A percentile compares a stretch with the other conserved stretches of the same genome.
Evolutionary conservation across 257 asterid species (phyloP).

Genomic region (Vinca minor): DNA sequence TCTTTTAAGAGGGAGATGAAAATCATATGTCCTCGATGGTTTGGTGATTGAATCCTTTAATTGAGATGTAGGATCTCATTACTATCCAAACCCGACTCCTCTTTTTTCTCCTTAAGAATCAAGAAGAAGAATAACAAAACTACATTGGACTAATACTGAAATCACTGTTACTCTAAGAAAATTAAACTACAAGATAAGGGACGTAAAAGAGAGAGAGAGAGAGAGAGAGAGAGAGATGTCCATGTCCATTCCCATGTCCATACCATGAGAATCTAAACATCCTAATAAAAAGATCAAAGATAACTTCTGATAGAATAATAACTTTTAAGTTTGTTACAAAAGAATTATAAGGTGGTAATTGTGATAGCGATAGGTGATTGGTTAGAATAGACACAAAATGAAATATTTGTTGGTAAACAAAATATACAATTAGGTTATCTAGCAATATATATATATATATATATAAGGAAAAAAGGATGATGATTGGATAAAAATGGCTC

Average conservation of each 20-base stretch:
- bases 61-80: background rate
- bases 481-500: constrained; percentile 69
- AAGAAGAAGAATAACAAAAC: constrained; percentile 1
- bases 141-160: background rate
- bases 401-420: background rate
- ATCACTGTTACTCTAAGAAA: too few relatives aligned
- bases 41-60: background rate
- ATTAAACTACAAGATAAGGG: background rate
- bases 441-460: too few relatives aligned
- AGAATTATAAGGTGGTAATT: background rate
- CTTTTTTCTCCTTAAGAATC: background rate
- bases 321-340: background rate
- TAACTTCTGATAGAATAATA: background rate
- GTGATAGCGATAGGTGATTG: constrained; percentile 13
- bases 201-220: background rate
- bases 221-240: background rate
- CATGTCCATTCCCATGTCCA: background rate
- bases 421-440: constrained; percentile 29
- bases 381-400: background rate
- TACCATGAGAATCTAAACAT: background rate
- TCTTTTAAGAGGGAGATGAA: background rate
- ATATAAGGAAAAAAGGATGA: constrained; percentile 26
- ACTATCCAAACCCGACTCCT: background rate
- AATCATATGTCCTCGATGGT: background rate
- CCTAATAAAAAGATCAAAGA: background rate